phyloP scores from a whole-genome alignment of 2,329 filamentous ascomycete species.

The Sporothrix brunneoviolacea region DNA sequence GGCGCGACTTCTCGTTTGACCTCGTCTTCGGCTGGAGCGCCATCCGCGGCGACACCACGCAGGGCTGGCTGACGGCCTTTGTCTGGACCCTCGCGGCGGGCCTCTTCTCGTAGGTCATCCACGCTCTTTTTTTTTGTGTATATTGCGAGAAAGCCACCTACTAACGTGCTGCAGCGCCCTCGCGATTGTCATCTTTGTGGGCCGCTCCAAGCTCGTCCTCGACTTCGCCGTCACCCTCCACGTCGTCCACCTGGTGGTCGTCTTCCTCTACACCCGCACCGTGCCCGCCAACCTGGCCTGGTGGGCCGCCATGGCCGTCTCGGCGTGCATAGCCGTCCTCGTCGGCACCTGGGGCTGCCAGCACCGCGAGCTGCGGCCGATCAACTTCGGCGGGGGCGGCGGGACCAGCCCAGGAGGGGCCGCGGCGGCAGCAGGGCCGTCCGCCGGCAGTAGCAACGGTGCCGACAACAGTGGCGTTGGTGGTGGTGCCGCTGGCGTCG shows the following conservation, averaged over 20 bases:
- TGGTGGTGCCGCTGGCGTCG: constrained; percentile 16
- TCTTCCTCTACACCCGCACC: constrained; percentile 68
- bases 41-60: constrained; percentile 55
- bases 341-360: constrained; percentile 87
- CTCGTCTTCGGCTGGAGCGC: constrained; percentile 52
- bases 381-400: constrained; percentile 67
- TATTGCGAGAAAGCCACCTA: too few relatives aligned
- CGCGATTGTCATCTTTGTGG: constrained; percentile 74
- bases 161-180: constrained; percentile 68
- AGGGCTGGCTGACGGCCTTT: constrained; percentile 54
- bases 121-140: too few relatives aligned
- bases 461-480: constrained; percentile 17
- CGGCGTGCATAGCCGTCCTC: constrained; percentile 40
- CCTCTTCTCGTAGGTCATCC: constrained; percentile 40
- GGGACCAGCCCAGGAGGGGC: constrained; percentile 26
- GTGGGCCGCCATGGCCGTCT: constrained; percentile 61
- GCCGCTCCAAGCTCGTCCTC: constrained; percentile 85
- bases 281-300: constrained; percentile 76
- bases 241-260: constrained; percentile 28
- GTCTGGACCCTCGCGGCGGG: constrained; percentile 52
- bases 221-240: constrained; percentile 84
- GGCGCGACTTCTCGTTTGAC: constrained; percentile 45
- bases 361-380: constrained; percentile 81
- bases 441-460: constrained; percentile 15
- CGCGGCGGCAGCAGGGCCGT: constrained; percentile 19